phyloP scores from a whole-genome alignment of 179 eudicot species.

The Heliamphora pulchella region DNA sequence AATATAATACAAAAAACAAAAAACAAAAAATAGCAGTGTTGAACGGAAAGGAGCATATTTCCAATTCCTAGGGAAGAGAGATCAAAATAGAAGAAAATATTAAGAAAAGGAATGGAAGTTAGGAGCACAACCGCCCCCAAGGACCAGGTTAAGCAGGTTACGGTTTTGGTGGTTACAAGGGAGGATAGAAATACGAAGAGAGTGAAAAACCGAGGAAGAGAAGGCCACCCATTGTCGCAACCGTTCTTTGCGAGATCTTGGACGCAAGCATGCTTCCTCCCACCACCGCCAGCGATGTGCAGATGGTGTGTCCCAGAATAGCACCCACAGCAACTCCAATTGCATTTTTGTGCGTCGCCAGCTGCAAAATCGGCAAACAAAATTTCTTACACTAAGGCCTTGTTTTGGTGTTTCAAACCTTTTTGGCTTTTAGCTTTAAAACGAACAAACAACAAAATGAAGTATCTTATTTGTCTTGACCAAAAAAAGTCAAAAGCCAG shows the following conservation, averaged over 20 bases:
- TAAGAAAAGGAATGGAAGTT: neutral
- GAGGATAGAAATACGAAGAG: slow-evolving; percentile 94
- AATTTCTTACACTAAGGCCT: neutral
- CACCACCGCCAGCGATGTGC: slow-evolving; percentile 87
- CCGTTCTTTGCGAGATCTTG: slow-evolving; percentile 86
- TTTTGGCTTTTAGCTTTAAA: no score
- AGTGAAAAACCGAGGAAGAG: slow-evolving; percentile 88
- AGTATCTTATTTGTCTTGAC: no score
- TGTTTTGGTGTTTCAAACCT: no score
- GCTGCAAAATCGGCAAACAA: slow-evolving; percentile 34
- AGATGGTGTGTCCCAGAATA: slow-evolving; percentile 63
- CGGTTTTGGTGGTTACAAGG: slow-evolving; percentile 38
- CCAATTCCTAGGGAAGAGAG: no score
- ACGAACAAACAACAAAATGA: no score
- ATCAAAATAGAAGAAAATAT: no score
- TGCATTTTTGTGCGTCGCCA: slow-evolving; percentile 94
- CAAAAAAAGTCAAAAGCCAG: no score
- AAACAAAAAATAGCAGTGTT: no score
- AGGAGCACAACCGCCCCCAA: slow-evolving; percentile 3
- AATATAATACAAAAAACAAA: no score
- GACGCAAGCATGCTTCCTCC: slow-evolving; percentile 98
- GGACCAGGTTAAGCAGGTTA: slow-evolving; percentile 14
- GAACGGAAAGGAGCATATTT: no score
- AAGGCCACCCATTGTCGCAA: slow-evolving; percentile 86
- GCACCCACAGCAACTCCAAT: slow-evolving; percentile 91